Conservation (phyloP, 805 yeast species). For the Candida suzukii region DNA sequence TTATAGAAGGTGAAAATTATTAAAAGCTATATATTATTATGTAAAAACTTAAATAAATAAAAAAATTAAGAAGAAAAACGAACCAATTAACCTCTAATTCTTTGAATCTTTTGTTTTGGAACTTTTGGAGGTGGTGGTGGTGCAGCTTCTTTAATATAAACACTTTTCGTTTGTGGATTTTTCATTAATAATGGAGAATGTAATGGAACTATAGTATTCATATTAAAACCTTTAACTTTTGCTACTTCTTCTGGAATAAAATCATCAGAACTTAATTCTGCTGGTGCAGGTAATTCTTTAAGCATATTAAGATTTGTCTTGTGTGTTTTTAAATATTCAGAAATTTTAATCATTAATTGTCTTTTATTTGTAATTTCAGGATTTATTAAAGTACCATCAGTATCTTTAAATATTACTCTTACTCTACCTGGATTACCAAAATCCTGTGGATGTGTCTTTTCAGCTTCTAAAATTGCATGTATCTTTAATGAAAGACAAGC, state of each 20-base stretch:
- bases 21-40: background rate
- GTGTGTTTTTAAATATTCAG: conserved; percentile 52
- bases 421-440: conserved; percentile 98
- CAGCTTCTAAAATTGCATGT: conserved; percentile 55
- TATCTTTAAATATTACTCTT: conserved; percentile 55
- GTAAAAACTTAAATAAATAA: background rate
- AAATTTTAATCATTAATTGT: conserved; percentile 52
- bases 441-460: conserved; percentile 91
- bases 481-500: conserved; percentile 38
- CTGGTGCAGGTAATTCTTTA: conserved; percentile 58
- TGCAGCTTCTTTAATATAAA: conserved; percentile 48
- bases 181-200: conserved; percentile 75
- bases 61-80: background rate
- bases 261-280: conserved; percentile 43
- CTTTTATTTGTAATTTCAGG: conserved; percentile 48
- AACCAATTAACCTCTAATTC: conserved; percentile 33
- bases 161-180: conserved; percentile 71
- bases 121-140: conserved; percentile 33
- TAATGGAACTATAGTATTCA: conserved; percentile 86
- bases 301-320: conserved; percentile 67
- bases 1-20: background rate
- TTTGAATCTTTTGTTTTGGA: conserved; percentile 53
- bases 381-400: conserved; percentile 35
- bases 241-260: conserved; percentile 59
- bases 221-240: conserved; percentile 74